Evolutionary conservation across 352 stramenopile genomes (phyloP).

Genomic region (Halophytophthora polymorphica): DNA sequence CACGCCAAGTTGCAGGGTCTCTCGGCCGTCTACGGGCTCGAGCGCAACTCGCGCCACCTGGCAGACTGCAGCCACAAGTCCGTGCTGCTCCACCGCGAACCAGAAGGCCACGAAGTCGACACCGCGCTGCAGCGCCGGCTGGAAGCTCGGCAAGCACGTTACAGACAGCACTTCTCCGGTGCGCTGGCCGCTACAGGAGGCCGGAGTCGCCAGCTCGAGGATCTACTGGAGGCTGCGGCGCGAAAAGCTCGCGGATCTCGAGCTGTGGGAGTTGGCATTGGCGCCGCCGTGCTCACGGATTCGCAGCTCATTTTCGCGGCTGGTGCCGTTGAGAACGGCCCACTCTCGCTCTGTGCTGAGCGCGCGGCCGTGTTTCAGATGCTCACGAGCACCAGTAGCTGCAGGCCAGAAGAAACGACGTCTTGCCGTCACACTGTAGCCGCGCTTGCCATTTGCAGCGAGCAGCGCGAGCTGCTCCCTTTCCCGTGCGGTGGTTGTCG

Average conservation of each 20-base stretch:
- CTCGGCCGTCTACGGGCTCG: slow-evolving; percentile 32
- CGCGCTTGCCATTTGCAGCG: slow-evolving; percentile 59
- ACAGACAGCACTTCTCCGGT: slow-evolving; percentile 49
- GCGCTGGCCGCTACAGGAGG: slow-evolving; percentile 26
- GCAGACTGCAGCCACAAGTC: slow-evolving; percentile 20
- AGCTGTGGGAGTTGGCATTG: slow-evolving; percentile 32
- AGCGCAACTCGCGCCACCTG: slow-evolving; percentile 19
- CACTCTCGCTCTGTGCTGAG: slow-evolving; percentile 54
- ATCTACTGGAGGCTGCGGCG: slow-evolving; percentile 52
- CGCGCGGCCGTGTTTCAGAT: slow-evolving; percentile 51
- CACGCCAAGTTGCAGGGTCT: slow-evolving; percentile 28
- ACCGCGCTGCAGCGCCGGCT: slow-evolving; percentile 30
- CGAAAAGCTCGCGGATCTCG: slow-evolving; percentile 21
- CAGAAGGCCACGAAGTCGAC: slow-evolving; percentile 14
- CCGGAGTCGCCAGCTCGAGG: slow-evolving; percentile 39
- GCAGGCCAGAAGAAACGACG: not conserved
- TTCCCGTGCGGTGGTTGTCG: slow-evolving; percentile 66
- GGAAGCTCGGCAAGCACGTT: slow-evolving; percentile 33
- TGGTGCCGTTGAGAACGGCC: slow-evolving; percentile 34
- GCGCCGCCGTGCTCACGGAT: slow-evolving; percentile 50
- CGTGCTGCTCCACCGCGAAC: slow-evolving; percentile 7
- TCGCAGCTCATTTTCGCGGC: slow-evolving; percentile 40
- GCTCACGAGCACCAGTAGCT: slow-evolving; percentile 15
- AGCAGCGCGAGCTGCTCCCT: slow-evolving; percentile 43
- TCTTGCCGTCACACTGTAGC: slow-evolving; percentile 20